These are phyloP conservation scores for Zygosaccharomyces lentus DNA, from an alignment of 805 yeast species.

Conservation along the genomic window DNA sequence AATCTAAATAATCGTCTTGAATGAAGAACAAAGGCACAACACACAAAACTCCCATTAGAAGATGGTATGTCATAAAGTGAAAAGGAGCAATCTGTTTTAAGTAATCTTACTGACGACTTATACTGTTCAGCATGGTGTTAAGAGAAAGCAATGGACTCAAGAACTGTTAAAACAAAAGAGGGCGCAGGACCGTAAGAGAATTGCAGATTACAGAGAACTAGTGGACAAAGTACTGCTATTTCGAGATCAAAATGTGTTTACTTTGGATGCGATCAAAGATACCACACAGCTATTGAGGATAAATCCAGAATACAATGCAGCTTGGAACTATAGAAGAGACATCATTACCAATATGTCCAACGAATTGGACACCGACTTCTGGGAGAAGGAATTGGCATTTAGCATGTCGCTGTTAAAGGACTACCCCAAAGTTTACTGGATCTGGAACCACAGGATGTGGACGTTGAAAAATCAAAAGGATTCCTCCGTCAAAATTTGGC, in stretches of 20 bases:
- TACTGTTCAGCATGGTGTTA: conserved; percentile 61
- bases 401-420: conserved; percentile 53
- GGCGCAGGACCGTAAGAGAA: conserved; percentile 57
- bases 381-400: conserved; percentile 57
- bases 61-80: conserved; percentile 12
- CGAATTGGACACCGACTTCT: conserved; percentile 30
- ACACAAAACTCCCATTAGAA: conserved; percentile 2
- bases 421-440: conserved; percentile 92
- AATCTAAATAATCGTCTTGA: neutral
- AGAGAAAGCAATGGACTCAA: conserved; percentile 51
- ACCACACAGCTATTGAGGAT: conserved; percentile 55
- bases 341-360: conserved; percentile 39
- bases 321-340: conserved; percentile 87
- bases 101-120: conserved; percentile 1
- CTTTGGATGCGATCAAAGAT: conserved; percentile 41
- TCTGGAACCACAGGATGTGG: conserved; percentile 94
- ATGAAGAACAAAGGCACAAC: neutral
- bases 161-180: conserved; percentile 52
- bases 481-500: conserved; percentile 52
- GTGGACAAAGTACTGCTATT: conserved; percentile 41
- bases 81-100: neutral
- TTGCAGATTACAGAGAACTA: conserved; percentile 48
- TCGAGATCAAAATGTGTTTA: conserved; percentile 33
- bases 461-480: conserved; percentile 49
- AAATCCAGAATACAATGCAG: conserved; percentile 85